Percentiles rank a stretch among this genome's conserved stretches.
Conservation (phyloP, 2,329 filamentous ascomycete species). For the Rhexocercosporidium sp. region DNA sequence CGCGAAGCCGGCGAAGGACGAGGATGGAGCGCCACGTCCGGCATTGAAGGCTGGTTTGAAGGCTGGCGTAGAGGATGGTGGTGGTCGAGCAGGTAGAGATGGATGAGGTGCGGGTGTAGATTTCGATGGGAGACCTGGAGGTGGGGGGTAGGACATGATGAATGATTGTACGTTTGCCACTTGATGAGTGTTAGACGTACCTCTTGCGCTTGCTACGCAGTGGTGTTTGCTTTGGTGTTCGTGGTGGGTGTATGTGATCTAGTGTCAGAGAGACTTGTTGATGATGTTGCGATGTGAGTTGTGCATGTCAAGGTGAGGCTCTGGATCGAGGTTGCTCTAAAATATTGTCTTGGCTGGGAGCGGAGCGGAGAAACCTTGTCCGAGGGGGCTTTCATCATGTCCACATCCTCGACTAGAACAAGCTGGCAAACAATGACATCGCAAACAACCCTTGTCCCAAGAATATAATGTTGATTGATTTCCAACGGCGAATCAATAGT, state of each 20-base stretch:
- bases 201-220: conserved; percentile 42
- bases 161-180: conserved; percentile 48
- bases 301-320: background rate
- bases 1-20: conserved; percentile 57
- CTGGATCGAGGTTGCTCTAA: background rate
- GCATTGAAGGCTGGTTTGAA: conserved; percentile 39
- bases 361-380: background rate
- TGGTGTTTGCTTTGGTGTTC: conserved; percentile 11
- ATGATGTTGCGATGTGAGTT: background rate
- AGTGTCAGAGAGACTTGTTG: background rate
- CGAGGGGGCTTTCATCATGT: no score
- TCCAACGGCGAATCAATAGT: no score
- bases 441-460: no score
- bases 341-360: background rate
- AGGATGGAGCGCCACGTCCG: conserved; percentile 28
- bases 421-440: no score
- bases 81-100: conserved; percentile 80
- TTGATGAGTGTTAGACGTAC: conserved; percentile 44
- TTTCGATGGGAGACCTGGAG: conserved; percentile 70
- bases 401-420: no score
- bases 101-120: conserved; percentile 53
- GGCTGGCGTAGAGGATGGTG: conserved; percentile 53
- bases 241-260: background rate
- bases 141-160: conserved; percentile 86
- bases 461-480: no score